Evolutionary conservation across 208 protist genomes (phyloP).

Genomic region (Acanthamoeba triangularis): DNA sequence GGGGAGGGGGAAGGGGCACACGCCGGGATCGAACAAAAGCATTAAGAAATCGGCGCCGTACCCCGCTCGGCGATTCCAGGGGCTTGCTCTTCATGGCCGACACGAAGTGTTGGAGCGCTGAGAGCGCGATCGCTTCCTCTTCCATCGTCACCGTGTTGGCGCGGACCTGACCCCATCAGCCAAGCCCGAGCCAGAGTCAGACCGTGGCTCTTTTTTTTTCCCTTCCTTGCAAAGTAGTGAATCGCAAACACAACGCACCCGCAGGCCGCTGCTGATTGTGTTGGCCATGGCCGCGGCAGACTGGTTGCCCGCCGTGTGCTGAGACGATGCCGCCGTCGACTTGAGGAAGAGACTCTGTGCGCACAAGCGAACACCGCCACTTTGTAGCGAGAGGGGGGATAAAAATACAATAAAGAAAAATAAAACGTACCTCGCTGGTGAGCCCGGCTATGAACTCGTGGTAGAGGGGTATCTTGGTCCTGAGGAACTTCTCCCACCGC

Average conservation of each 20-base stretch:
- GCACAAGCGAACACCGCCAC: background rate
- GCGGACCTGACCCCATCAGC: background rate
- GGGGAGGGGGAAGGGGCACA: background rate
- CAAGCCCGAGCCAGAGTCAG: background rate
- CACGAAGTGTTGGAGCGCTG: background rate
- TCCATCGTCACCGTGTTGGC: slow-evolving; percentile 10
- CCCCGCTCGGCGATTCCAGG: background rate
- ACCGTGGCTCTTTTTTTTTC: background rate
- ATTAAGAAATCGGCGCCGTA: background rate
- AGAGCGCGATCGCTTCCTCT: slow-evolving; percentile 14
- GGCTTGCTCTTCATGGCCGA: background rate
- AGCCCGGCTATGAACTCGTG: slow-evolving; percentile 45
- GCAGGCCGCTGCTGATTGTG: background rate
- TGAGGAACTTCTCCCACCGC: slow-evolving; percentile 43
- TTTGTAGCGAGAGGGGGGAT: background rate
- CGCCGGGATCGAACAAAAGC: background rate
- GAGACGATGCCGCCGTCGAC: background rate
- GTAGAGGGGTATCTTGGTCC: slow-evolving; percentile 56
- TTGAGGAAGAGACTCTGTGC: background rate
- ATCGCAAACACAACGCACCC: background rate
- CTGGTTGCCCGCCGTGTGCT: background rate
- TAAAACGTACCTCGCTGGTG: slow-evolving; percentile 22
- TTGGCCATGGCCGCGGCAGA: background rate
- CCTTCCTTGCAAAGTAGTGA: background rate
- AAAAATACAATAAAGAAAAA: background rate